These are phyloP conservation scores for Botrytis galanthina DNA, from an alignment of 2,329 filamentous ascomycete species.

Conservation along the genomic window DNA sequence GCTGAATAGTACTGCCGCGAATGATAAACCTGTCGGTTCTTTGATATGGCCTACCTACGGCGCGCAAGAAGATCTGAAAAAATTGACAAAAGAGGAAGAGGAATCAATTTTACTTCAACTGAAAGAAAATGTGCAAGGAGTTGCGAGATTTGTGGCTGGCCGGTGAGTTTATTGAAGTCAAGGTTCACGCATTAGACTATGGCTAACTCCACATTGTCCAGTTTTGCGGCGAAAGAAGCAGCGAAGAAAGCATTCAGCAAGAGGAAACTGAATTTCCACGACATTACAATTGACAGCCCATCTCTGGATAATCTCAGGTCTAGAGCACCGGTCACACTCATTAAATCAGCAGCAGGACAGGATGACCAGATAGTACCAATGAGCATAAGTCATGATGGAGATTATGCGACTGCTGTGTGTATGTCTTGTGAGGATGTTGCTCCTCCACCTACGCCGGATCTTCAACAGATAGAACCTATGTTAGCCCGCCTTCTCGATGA, in stretches of 20 bases:
- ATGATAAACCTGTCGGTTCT: neutral
- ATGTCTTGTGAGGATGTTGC: slow-evolving; percentile 44
- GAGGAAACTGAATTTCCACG: slow-evolving; percentile 59
- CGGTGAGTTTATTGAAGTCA: slow-evolving; percentile 24
- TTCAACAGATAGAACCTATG: slow-evolving; percentile 3
- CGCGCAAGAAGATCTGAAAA: neutral
- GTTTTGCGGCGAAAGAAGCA: slow-evolving; percentile 68
- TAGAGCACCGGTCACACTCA: slow-evolving; percentile 28
- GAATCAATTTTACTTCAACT: neutral
- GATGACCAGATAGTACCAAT: slow-evolving; percentile 58
- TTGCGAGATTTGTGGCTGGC: slow-evolving; percentile 32
- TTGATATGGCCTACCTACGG: neutral
- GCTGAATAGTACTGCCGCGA: neutral
- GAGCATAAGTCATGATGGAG: slow-evolving; percentile 84
- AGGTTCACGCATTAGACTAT: neutral
- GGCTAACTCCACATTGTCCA: slow-evolving; percentile 14
- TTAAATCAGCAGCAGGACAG: slow-evolving; percentile 29
- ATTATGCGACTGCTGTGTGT: slow-evolving; percentile 73
- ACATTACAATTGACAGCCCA: slow-evolving; percentile 46
- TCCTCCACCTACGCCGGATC: slow-evolving; percentile 2
- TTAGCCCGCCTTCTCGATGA: slow-evolving; percentile 7
- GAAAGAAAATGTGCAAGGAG: slow-evolving; percentile 7
- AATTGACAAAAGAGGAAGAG: slow-evolving; percentile 6
- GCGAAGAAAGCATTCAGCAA: slow-evolving; percentile 67
- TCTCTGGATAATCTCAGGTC: neutral